A percentile compares a stretch with the other conserved stretches of the same genome.
phyloP scores from a whole-genome alignment of 176 grass and related monocot species.

The Pontederia crassipes region DNA sequence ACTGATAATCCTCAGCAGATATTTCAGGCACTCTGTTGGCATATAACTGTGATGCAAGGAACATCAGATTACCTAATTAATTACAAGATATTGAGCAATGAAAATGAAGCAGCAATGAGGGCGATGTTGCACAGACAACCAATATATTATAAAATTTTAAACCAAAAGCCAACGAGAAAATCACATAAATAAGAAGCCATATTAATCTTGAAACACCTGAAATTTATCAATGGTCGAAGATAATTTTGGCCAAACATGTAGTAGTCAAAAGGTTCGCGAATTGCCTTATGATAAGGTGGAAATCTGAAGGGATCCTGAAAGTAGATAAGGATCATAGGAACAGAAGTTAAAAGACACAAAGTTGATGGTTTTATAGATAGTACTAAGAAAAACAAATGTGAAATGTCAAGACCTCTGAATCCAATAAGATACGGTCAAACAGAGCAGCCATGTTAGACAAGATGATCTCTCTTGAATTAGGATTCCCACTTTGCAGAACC shows the following conservation, averaged over 20 bases:
- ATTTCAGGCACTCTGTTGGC: no score
- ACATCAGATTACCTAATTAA: no score
- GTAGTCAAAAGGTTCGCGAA: conserved; percentile 94
- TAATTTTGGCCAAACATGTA: conserved; percentile 99
- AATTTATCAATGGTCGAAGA: conserved; percentile 68
- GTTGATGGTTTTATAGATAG: background rate
- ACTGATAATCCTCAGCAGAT: no score
- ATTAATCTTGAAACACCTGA: conserved; percentile 52
- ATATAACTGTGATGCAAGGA: no score
- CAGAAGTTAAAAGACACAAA: background rate
- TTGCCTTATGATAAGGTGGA: conserved; percentile 74
- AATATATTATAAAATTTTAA: no score
- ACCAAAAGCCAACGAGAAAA: background rate
- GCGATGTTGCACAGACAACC: no score
- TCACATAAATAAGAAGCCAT: background rate
- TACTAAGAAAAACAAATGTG: conserved; percentile 8
- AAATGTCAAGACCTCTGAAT: conserved; percentile 43
- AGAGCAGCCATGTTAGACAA: conserved; percentile 61
- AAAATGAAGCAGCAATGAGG: no score
- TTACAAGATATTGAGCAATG: no score
- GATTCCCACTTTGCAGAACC: conserved; percentile 66
- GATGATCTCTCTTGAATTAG: conserved; percentile 61
- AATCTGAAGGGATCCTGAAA: conserved; percentile 84
- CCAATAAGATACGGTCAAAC: conserved; percentile 75
- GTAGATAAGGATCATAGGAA: conserved; percentile 17